Evolutionary conservation across 2,329 filamentous ascomycete genomes (phyloP), one percentile per base, ranked within the genome.

Genomic region (Malbranchea cinnamomea): DNA sequence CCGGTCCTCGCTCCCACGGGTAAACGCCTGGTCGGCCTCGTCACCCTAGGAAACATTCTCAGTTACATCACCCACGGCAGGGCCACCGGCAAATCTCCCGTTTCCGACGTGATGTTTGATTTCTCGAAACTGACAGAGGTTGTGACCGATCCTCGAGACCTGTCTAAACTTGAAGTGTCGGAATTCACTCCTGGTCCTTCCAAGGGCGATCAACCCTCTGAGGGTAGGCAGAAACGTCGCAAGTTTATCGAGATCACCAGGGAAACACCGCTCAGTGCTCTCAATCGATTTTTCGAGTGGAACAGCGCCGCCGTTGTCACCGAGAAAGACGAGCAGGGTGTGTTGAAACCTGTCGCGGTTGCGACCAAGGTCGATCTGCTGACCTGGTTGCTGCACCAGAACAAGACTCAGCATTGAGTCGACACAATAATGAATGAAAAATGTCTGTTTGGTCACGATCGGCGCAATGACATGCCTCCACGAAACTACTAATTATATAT

Each of bases 201-300:
- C 18, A 32, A 32, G 15, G 26, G 27, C 8, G 32, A 20, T 19
- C 5, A 22, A 13, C 33, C 41, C 15, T 22, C 35, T 12, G 31
- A 26, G 23, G 59, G 8, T 52, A 61, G 8, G 48, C n/a, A 52
- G 41, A 69, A 71, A 54, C 49, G 54, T 13, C 67, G 75, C 35
- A 74, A 79, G 49, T 98, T 93, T 57, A 79, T 95, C 29, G 80
- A 95, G 58, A 93, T 98, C 49, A 95, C 89, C 5, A 64, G 79
- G 51, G 81, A 94, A 41, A 98, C 89, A 1, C 78, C 79, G 3
- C 65, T 98, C 22, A 71, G 69, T 26, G 76, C 79, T 25, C 66
- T 98, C 31, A 87, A 83, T 62, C 75, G 80, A 47, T 98, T 98
- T 60, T 83, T 95, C 41, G 84, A 95, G 60, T 95, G 89, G 84